Evolutionary conservation across 2,329 filamentous ascomycete species (phyloP).

Genomic region (Thermoascus crustaceus): DNA sequence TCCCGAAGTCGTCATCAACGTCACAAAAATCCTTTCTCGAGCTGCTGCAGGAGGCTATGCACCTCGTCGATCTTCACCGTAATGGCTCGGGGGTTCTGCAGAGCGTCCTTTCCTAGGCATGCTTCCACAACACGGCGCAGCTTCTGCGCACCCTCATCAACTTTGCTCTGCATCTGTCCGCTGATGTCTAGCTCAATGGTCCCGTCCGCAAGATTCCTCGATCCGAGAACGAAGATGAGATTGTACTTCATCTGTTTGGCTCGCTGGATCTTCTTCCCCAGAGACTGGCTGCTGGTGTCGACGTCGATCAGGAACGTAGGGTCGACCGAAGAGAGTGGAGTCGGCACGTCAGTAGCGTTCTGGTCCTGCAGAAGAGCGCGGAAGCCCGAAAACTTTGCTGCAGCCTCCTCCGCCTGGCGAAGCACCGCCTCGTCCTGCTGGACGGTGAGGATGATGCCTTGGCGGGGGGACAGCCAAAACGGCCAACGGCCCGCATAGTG

Average conservation of each 20-base stretch:
- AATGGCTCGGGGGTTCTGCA: constrained; percentile 28
- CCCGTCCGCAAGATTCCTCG: constrained; percentile 51
- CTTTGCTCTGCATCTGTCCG: constrained; percentile 36
- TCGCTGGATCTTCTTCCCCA: constrained; percentile 63
- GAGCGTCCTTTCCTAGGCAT: constrained; percentile 18
- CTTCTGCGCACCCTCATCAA: constrained; percentile 19
- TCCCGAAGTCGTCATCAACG: no score
- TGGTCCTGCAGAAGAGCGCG: constrained; percentile 18
- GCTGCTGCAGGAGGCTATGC: constrained; percentile 26
- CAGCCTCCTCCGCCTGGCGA: constrained; percentile 42
- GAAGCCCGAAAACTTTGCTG: constrained; percentile 43
- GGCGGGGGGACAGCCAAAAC: constrained; percentile 79
- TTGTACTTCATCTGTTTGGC: constrained; percentile 67
- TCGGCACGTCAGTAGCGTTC: constrained; percentile 20
- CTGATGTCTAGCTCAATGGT: constrained; percentile 43
- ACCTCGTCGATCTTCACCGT: constrained; percentile 30
- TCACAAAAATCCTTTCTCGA: constrained; percentile 32
- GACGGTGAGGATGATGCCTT: constrained; percentile 65
- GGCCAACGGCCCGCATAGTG: constrained; percentile 74
- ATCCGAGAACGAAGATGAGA: constrained; percentile 64
- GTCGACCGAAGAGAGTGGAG: constrained; percentile 40
- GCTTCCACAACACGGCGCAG: constrained; percentile 20
- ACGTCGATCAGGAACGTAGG: constrained; percentile 62
- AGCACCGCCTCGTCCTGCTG: constrained; percentile 45
- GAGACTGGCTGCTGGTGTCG: constrained; percentile 53